Conservation (phyloP, 768 basidiomycete species). For the Rubroboletus pulcherrimus region DNA sequence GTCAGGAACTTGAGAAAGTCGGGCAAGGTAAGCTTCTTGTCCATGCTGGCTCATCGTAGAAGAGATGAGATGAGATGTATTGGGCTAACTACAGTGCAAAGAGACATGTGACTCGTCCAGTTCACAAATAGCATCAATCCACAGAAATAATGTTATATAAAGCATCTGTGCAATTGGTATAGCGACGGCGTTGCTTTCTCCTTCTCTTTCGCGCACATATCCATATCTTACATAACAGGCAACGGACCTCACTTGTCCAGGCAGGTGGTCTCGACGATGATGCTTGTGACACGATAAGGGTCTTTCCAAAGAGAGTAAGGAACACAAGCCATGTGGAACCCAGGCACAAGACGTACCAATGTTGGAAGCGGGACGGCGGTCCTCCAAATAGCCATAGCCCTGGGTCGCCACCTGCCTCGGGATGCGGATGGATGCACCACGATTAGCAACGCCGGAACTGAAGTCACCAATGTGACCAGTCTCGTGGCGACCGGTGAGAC, state of each 20-base stretch:
- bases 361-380: conserved; percentile 97
- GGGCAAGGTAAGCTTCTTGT: conserved; percentile 55
- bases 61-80: too few species aligned
- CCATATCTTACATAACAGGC: conserved; percentile 11
- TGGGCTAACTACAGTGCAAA: not conserved
- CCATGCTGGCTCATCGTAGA: conserved; percentile 2
- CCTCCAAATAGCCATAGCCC: conserved; percentile 95
- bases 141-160: conserved; percentile 2
- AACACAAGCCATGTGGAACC: not conserved
- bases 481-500: conserved; percentile 96
- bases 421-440: conserved; percentile 95
- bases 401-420: conserved; percentile 90
- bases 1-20: conserved; percentile 66
- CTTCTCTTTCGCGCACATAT: not conserved
- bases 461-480: conserved; percentile 91
- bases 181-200: conserved; percentile 14
- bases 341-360: conserved; percentile 59
- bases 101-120: not conserved
- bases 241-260: conserved; percentile 50
- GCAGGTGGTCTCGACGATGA: conserved; percentile 85
- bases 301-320: conserved; percentile 42
- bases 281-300: conserved; percentile 90
- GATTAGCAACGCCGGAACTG: conserved; percentile 94
- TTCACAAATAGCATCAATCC: not conserved
- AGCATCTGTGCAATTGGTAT: conserved; percentile 19